phyloP scores from a whole-genome alignment of 2,329 filamentous ascomycete genomes.

The Fusarium napiforme region DNA sequence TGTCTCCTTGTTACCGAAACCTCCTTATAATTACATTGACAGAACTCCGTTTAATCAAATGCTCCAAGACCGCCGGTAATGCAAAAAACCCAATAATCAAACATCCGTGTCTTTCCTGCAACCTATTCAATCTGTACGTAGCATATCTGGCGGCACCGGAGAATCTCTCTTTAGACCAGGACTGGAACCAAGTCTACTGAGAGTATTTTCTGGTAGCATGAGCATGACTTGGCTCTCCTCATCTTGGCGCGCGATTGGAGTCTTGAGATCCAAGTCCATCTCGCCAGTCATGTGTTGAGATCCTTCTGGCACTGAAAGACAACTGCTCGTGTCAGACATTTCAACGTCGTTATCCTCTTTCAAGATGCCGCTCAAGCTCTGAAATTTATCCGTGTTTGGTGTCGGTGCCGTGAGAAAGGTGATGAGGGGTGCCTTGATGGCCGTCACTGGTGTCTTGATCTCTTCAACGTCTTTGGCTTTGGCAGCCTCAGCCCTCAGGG shows the following conservation, averaged over 20 bases:
- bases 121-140: constrained; percentile 1
- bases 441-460: constrained; percentile 38
- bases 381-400: constrained; percentile 55
- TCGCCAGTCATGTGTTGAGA: constrained; percentile 45
- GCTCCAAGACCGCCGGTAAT: constrained; percentile 14
- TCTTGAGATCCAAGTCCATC: constrained; percentile 53
- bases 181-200: constrained; percentile 55
- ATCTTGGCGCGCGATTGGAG: constrained; percentile 50
- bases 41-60: constrained; percentile 15
- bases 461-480: constrained; percentile 27
- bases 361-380: constrained; percentile 30
- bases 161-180: constrained; percentile 25
- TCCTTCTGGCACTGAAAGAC: constrained; percentile 48
- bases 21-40: background rate
- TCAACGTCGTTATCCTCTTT: constrained; percentile 54
- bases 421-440: constrained; percentile 32
- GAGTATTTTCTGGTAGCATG: constrained; percentile 51
- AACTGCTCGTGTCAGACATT: constrained; percentile 61
- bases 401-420: constrained; percentile 50
- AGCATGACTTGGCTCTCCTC: constrained; percentile 19
- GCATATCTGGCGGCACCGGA: constrained; percentile 32
- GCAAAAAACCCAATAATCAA: constrained; percentile 13
- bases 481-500: constrained; percentile 50
- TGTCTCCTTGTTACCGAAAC: constrained; percentile 16
- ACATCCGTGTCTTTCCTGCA: background rate